phyloP scores from a whole-genome alignment of 176 grass and related monocot genomes.

The Musa schizocarpa region DNA sequence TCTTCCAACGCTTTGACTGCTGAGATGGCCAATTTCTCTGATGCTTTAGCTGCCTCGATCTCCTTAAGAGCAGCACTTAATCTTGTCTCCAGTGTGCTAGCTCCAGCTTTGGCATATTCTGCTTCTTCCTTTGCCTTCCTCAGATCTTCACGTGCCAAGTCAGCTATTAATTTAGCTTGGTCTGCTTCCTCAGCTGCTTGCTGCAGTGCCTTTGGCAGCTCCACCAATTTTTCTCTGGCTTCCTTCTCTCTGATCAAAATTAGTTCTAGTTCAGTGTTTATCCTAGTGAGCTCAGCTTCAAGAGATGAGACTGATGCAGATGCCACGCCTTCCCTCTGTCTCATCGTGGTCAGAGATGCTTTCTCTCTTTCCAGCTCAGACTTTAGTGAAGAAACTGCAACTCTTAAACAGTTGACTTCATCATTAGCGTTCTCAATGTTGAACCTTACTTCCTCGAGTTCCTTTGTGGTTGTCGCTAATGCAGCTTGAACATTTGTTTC shows the following conservation, averaged over 20 bases:
- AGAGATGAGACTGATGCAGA: slow-evolving; percentile 4
- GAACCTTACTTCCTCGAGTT: not conserved
- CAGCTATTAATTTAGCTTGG: slow-evolving; percentile 5
- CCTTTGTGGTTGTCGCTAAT: slow-evolving; percentile 18
- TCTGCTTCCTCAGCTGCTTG: slow-evolving; percentile 15
- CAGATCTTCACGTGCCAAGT: not conserved
- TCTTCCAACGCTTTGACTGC: slow-evolving; percentile 4
- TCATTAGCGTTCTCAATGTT: slow-evolving; percentile 5
- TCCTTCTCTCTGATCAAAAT: not conserved
- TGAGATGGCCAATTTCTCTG: not conserved
- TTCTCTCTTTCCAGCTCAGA: slow-evolving; percentile 10
- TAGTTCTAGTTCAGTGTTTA: slow-evolving; percentile 6
- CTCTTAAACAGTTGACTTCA: slow-evolving; percentile 11
- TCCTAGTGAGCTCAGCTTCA: slow-evolving; percentile 8
- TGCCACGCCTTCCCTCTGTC: not conserved
- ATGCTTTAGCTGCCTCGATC: slow-evolving; percentile 9
- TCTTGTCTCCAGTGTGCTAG: not conserved
- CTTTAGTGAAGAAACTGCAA: slow-evolving; percentile 2
- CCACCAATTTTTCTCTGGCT: slow-evolving; percentile 3
- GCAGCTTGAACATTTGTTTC: not conserved
- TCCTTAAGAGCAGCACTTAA: slow-evolving; percentile 5
- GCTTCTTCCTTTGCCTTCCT: slow-evolving; percentile 14
- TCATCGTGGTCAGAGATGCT: slow-evolving; percentile 3
- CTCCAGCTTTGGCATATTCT: slow-evolving; percentile 1
- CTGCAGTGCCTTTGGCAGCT: not conserved